phyloP scores from a whole-genome alignment of 805 yeast genomes.

The Wickerhamiella qilinensis region DNA sequence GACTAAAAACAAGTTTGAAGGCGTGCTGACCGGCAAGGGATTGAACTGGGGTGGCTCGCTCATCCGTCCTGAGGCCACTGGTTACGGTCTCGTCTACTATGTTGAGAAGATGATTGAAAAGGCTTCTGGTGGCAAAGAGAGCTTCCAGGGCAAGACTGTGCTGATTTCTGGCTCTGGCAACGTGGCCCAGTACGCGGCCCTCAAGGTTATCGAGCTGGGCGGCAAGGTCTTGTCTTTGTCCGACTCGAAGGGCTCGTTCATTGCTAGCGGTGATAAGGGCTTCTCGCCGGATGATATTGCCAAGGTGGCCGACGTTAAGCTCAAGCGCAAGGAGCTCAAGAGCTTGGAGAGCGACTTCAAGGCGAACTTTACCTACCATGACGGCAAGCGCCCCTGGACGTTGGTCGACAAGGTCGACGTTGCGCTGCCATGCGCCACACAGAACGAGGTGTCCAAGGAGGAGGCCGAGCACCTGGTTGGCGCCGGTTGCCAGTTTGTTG shows the following conservation, averaged over 20 bases:
- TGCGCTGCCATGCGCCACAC: slow-evolving; percentile 97
- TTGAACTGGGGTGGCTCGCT: slow-evolving; percentile 97
- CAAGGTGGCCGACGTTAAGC: slow-evolving; percentile 67
- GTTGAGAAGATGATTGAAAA: slow-evolving; percentile 94
- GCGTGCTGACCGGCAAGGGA: slow-evolving; percentile 97
- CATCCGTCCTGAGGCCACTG: slow-evolving; percentile 98
- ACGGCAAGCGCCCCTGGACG: slow-evolving; percentile 94
- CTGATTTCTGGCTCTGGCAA: slow-evolving; percentile 97
- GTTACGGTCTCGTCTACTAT: slow-evolving; percentile 93
- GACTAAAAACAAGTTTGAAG: slow-evolving; percentile 83
- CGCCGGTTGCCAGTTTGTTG: slow-evolving; percentile 82
- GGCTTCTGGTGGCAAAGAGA: slow-evolving; percentile 78
- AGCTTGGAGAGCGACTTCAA: slow-evolving; percentile 16
- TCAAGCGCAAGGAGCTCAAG: slow-evolving; percentile 41
- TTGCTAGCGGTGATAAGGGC: slow-evolving; percentile 49
- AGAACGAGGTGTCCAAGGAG: slow-evolving; percentile 91
- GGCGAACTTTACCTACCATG: slow-evolving; percentile 50
- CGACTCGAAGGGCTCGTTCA: slow-evolving; percentile 84
- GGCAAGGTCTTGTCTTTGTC: slow-evolving; percentile 87
- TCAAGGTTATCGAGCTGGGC: slow-evolving; percentile 93
- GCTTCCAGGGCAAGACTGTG: slow-evolving; percentile 84
- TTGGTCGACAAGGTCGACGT: slow-evolving; percentile 83
- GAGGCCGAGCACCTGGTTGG: slow-evolving; percentile 91
- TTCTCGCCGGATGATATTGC: slow-evolving; percentile 68
- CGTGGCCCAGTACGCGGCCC: slow-evolving; percentile 98